Base-by-base conservation (phyloP, 1,139 yeast species). In the Pichia sp. region DNA sequence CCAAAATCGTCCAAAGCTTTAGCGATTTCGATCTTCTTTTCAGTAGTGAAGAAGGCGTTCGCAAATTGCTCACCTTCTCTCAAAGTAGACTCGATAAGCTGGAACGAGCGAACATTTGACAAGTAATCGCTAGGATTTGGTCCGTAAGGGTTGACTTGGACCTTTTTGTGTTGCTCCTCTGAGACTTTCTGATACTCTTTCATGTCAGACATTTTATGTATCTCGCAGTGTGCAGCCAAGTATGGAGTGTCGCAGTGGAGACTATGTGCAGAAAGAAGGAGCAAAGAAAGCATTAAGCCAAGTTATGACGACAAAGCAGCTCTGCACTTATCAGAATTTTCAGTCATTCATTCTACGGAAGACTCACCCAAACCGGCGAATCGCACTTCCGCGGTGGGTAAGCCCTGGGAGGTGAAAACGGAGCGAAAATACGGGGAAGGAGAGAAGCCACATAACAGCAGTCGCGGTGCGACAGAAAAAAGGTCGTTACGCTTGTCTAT, bases 51-150 rank as follows among this genome's bases (percentile, higher is more conserved):
- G 73, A 92, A 93, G 10, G 99, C 97, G 70, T 92, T 93, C 68
- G 98, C 97, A 71, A 93, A 93, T 72, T 93, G 99, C 75, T 93
- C 99, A 71, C 99, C 98, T 75, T 93, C 99, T 79, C 98, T 85
- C 61, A 93, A 79, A 34, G 98, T 93, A 23, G 97, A 89, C 75
- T 93, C 99, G 67, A 93, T 93, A 66, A 93, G 76, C 77, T 92
- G 92, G 75, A 92, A 93, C 67, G 84, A 85, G 65, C 85, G 79
- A 49, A 93, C 98, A 69, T 93, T 93, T 23, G 97, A 90, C 61
- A 93, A 75, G 69, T 77, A 90, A 75, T 93, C 99, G 57, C 90
- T 82, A 54, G 98, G 98, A 70, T 92, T 87, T 60, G 97, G 96
- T 32, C 97, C 98, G 67, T 93, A 93, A 60, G 98, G 98, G 70